Evolutionary conservation across 306 rosid genomes (phyloP), one percentile per base, ranked within the genome.

Genomic region (Vicia sativa): DNA sequence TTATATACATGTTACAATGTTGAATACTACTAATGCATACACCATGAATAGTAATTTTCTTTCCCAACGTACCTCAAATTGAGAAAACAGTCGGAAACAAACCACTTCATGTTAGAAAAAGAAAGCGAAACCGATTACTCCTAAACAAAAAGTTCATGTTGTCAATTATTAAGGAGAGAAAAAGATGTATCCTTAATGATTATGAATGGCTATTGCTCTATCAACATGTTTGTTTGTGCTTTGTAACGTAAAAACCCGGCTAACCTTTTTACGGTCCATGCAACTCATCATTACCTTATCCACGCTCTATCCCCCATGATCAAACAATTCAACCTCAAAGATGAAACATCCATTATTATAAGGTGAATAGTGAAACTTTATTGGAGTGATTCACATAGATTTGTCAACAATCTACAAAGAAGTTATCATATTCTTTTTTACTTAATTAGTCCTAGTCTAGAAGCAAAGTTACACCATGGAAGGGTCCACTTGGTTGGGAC

Each of bases 191-290:
- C 54, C 54, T 65, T 59, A 66, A 70, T 79, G 75, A 74, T 66
- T 70, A 61, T 67, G 66, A 63, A 50, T 66, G 41, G 31, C 43
- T 68, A 54, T 45, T 52, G 74, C 69, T 59, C 72, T 31, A 75
- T 83, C 83, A 71, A 75, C 92, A 77, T 84, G 76, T 80, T 83
- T 84, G 86, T 86, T 83, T 81, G 83, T 67, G 90, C 68, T 70
- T 34, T 72, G 71, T 61, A 81, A 73, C 69, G 70, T 74, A 80
- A 77, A 79, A 79, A 45, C 18, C 12, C 49, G 72, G 61, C 77
- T 42, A 52, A 43, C 58, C 60, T 49, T 57, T 78, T 80, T 67
- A 71, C 65, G 37, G 68, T 74, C 49, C 73, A 79, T 72, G 74
- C 73, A 75, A 75, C 54, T 31, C 76, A 84, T 82, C 72, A 80